Percentiles rank a stretch among this genome's conserved stretches.
Conservation (phyloP, 2,329 filamentous ascomycete genomes). For the Colletotrichum horii region DNA sequence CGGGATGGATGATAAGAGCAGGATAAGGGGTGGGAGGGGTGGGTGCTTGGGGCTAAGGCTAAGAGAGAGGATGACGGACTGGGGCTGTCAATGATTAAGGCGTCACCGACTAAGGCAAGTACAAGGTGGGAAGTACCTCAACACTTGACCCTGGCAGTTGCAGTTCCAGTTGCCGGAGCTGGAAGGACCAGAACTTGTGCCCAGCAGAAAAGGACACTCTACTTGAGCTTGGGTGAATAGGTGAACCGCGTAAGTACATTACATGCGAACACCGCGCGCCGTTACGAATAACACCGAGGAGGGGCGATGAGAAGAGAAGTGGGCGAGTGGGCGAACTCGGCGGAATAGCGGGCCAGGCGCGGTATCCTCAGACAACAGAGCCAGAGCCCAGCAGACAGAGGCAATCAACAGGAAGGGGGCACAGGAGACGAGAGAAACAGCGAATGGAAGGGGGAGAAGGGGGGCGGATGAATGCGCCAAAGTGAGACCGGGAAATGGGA, state of each 20-base stretch:
- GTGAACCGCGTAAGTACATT: background rate
- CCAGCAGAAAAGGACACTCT: background rate
- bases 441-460: background rate
- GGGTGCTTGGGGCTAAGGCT: background rate
- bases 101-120: slow-evolving; percentile 19
- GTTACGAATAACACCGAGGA: slow-evolving; percentile 17
- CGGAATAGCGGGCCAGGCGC: background rate
- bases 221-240: background rate
- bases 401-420: background rate
- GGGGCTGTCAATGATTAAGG: slow-evolving; percentile 22
- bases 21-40: slow-evolving; percentile 9
- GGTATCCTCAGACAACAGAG: background rate
- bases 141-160: background rate
- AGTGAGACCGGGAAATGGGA: slow-evolving; percentile 12
- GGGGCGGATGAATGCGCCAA: slow-evolving; percentile 9
- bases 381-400: background rate
- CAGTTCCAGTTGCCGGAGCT: background rate
- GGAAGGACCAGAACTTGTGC: background rate
- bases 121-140: background rate
- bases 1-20: slow-evolving; percentile 20
- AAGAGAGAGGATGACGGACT: slow-evolving; percentile 14
- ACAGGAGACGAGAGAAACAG: background rate
- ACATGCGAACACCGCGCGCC: background rate
- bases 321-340: slow-evolving; percentile 7
- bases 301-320: background rate